Base-by-base conservation (phyloP, 75 land plant species). In the Gnetum montanum region DNA sequence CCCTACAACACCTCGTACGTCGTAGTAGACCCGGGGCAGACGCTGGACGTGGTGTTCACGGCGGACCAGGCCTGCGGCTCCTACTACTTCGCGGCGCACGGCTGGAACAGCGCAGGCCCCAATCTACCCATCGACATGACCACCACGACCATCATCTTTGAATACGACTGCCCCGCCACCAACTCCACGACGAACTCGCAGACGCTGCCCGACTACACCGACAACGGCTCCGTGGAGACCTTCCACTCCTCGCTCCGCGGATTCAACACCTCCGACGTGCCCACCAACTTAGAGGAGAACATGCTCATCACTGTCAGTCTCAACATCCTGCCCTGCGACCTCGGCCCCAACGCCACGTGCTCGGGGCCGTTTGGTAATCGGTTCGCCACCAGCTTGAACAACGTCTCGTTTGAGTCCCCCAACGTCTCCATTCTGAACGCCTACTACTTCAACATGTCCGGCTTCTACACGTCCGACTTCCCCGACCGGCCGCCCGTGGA, bases 11-110 rank as follows among this genome's bases (percentile, higher is more conserved):
- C 74, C 16, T 15, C 45, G 30, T 54, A 54, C 3, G 20, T 82
- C 37, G 64, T 74, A 20, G 64, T 82, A 11, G 20, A 82, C 24
- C 86, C 86, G 8, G 86, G 86, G 6, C 86, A 82, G 57, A 81
- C 81, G 40, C 61, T 70, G 27, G 73, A 77, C 41, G 73, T 77
- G 34, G 69, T 81, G 40, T 45, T 81, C 33, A 62, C 60, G 16
- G 62, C 84, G 20, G 62, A 80, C 35, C 53, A 40, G 43, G 56
- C 67, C 20, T 61, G 46, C 13, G 65, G 65, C 47, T 59, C 22
- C 4, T 70, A 62, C 62, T 40, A 43, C 47, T 65, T 74, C 60
- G 61, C 73, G 4, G 65, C 60, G 15, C 43, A 56, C 1, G 65
- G 67, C 0, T 71, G 67, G 31, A 49, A n/a, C n/a, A n/a, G 25